Evolutionary conservation across 2,329 filamentous ascomycete genomes (phyloP), one percentile per base, ranked within the genome.

Genomic region (Trematosphaeria pertusa): DNA sequence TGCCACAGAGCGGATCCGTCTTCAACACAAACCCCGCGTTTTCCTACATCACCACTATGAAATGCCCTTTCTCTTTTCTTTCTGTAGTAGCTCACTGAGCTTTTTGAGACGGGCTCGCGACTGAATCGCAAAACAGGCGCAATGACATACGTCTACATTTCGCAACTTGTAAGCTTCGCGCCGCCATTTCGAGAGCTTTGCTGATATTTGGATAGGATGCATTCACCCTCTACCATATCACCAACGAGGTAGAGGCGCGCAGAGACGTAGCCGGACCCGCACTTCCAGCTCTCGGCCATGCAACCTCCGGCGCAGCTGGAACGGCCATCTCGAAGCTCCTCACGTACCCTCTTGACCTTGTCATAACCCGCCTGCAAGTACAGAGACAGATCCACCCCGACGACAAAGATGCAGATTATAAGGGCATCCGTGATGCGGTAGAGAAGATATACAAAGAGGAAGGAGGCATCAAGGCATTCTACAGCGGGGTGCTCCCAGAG

Each of bases 341-440:
- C 43, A 85, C 89, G 5, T 95, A 96, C 67, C 92, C 91, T 1
- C 81, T 96, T 46, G 88, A 90, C 61, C 81, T 95, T 33, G 84
- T 94, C 52, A 87, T 91, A 44, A 91, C 91, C 19, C 84, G 91
- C 20, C 80, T 96, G 36, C 91, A 95, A 72, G 87, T 90, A 3
- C 89, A 94, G 73, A 81, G 81, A 31, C 83, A 82, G 58, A 72
- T 85, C 12, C 75, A 74, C 10, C 65, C 66, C n/a, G 30, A 62
- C 53, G 57, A 62, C 3, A 52, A 62, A 8, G 67, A 71, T 15
- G 75, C 73, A 24, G 79, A 84, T 55, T 91, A 93, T 68, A 75
- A 76, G 20, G 82, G 83, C 45, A 78, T 94, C 34, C 43, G 82
- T 17, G 88, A 92, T 72, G 89, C 88, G 0, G 81, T 87, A 30